A percentile compares a stretch with the other conserved stretches of the same genome.
Evolutionary conservation across 768 basidiomycete genomes (phyloP).

Genomic region (Mycena epipterygia): DNA sequence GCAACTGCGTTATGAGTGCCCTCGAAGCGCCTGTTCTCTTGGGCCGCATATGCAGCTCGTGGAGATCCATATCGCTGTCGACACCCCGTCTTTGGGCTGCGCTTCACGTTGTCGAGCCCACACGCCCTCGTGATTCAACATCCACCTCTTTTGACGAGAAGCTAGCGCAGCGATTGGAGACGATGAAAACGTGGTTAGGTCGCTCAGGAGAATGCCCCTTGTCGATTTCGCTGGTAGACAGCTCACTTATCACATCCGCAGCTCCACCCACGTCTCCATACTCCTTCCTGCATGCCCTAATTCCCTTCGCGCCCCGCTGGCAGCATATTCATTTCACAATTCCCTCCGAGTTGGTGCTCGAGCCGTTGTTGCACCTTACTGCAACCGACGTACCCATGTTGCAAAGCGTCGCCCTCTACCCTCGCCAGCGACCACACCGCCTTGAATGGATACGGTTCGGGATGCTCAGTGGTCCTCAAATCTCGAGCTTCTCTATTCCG

Average conservation of each 20-base stretch:
- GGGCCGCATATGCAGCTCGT: slow-evolving; percentile 24
- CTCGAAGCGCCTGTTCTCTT: slow-evolving; percentile 23
- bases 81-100: slow-evolving; percentile 19
- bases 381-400: slow-evolving; percentile 11
- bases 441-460: neutral
- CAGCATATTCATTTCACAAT: neutral
- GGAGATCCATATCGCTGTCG: slow-evolving; percentile 16
- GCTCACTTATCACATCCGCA: too few relatives aligned
- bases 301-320: slow-evolving; percentile 12
- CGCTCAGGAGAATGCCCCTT: neutral
- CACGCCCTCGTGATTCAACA: neutral
- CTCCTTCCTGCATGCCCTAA: neutral
- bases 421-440: neutral
- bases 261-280: neutral
- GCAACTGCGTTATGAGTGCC: slow-evolving; percentile 13
- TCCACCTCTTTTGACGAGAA: neutral
- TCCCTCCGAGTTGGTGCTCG: neutral
- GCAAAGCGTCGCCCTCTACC: neutral
- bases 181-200: neutral
- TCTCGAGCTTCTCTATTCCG: neutral
- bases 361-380: neutral
- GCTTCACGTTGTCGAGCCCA: slow-evolving; percentile 13
- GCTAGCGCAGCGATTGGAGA: neutral
- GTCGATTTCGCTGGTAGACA: slow-evolving; percentile 1
- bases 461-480: neutral